Evolutionary conservation across 2,329 filamentous ascomycete genomes (phyloP).

Genomic region (Nemania serpens): DNA sequence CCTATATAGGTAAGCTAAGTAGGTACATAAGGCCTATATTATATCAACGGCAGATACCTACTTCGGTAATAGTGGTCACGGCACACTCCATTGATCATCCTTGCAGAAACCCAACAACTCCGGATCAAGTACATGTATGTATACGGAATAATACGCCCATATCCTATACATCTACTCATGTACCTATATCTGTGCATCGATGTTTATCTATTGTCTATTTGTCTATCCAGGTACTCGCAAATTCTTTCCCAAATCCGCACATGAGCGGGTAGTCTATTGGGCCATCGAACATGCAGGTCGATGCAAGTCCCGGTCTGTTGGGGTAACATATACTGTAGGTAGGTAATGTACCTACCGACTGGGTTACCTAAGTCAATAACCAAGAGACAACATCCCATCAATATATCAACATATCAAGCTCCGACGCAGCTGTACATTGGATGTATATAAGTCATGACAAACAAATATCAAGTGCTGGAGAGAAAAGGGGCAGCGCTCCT

Average conservation of each 20-base stretch:
- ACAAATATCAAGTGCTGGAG: not conserved
- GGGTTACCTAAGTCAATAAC: not conserved
- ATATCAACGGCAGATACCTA: not conserved
- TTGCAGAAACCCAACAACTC: constrained; percentile 5
- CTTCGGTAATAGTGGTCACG: not conserved
- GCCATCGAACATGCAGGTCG: constrained; percentile 9
- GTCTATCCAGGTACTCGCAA: not conserved
- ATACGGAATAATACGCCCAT: no score
- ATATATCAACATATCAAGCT: not conserved
- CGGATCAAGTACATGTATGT: no score
- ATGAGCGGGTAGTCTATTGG: constrained; percentile 9
- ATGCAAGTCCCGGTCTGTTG: constrained; percentile 27
- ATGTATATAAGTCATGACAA: not conserved
- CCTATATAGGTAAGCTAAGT: no score
- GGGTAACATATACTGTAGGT: not conserved
- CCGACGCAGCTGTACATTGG: not conserved
- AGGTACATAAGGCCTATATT: no score
- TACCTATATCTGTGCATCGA: not conserved
- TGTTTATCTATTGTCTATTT: no score
- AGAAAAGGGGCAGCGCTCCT: not conserved
- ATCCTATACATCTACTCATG: not conserved
- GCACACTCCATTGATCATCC: constrained; percentile 8
- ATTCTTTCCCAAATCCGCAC: constrained; percentile 7
- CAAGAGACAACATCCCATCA: no score
- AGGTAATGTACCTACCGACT: no score